Conservation (phyloP, 1,284 basidiomycete species). For the Cryptococcus sp. region DNA sequence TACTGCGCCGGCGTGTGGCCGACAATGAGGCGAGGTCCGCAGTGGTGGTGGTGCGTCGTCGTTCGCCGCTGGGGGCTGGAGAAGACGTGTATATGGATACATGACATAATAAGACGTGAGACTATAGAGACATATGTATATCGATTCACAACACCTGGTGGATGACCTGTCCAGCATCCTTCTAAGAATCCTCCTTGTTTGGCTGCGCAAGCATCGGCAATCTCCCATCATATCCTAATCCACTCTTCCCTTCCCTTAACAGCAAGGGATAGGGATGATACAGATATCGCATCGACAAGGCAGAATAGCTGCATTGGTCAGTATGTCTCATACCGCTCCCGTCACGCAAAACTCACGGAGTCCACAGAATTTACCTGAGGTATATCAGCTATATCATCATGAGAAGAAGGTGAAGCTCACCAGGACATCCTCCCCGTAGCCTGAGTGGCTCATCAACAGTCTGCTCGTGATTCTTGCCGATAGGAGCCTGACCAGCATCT, state of each 20-base stretch:
- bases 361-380: constrained; percentile 33
- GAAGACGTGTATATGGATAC: no score
- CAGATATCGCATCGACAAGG: constrained; percentile 44
- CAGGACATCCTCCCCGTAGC: constrained; percentile 45
- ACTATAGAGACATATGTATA: no score
- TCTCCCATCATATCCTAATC: no score
- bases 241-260: constrained; percentile 12
- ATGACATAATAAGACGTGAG: no score
- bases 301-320: constrained; percentile 31
- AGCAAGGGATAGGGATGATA: constrained; percentile 44
- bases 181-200: no score
- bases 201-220: no score
- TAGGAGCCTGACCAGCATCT: neutral
- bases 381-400: neutral
- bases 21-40: no score
- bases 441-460: constrained; percentile 24
- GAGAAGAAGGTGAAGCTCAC: constrained; percentile 4
- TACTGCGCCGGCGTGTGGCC: no score
- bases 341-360: constrained; percentile 30
- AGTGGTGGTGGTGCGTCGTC: no score
- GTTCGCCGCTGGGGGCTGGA: no score
- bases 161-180: no score
- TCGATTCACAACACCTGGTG: no score
- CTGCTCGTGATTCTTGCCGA: constrained; percentile 14
- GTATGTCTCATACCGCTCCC: neutral